Conservation (phyloP, 805 yeast genomes). For the Kregervanrija pseudodelftensis region DNA sequence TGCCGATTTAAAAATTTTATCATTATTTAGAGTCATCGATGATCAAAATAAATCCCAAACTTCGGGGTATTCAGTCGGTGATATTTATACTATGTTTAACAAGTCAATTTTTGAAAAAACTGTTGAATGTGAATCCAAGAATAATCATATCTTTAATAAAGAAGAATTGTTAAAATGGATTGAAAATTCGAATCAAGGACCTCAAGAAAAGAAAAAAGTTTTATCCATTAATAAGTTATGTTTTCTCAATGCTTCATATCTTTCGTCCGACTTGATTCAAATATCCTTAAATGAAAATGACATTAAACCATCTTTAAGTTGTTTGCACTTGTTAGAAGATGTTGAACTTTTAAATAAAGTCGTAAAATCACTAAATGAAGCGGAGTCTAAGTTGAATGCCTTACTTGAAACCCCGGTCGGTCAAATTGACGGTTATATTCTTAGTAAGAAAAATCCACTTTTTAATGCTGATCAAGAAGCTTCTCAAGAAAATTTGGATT, state of each 20-base stretch:
- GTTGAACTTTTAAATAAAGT: constrained; percentile 25
- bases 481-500: constrained; percentile 30
- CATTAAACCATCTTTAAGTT: constrained; percentile 33
- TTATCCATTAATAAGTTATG: constrained; percentile 63
- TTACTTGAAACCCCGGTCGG: constrained; percentile 30
- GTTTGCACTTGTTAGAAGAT: constrained; percentile 26
- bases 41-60: constrained; percentile 51
- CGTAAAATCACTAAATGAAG: constrained; percentile 36
- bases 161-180: constrained; percentile 36
- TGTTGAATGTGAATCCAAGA: background rate
- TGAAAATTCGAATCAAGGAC: constrained; percentile 23
- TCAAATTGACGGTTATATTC: constrained; percentile 50
- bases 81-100: constrained; percentile 57
- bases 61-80: constrained; percentile 69
- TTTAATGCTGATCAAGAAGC: constrained; percentile 35
- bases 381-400: constrained; percentile 37
- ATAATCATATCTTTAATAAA: constrained; percentile 18
- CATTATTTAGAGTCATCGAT: constrained; percentile 67
- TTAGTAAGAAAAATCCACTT: constrained; percentile 51
- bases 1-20: constrained; percentile 54
- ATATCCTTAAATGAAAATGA: constrained; percentile 41
- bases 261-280: constrained; percentile 74
- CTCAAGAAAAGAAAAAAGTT: constrained; percentile 36
- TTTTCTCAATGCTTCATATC: constrained; percentile 60
- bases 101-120: constrained; percentile 33